Percentiles rank a stretch among this genome's conserved stretches.
These are phyloP conservation scores for Pythium phragmitis DNA, from an alignment of 352 stramenopile genomes.

Conservation along the genomic window DNA sequence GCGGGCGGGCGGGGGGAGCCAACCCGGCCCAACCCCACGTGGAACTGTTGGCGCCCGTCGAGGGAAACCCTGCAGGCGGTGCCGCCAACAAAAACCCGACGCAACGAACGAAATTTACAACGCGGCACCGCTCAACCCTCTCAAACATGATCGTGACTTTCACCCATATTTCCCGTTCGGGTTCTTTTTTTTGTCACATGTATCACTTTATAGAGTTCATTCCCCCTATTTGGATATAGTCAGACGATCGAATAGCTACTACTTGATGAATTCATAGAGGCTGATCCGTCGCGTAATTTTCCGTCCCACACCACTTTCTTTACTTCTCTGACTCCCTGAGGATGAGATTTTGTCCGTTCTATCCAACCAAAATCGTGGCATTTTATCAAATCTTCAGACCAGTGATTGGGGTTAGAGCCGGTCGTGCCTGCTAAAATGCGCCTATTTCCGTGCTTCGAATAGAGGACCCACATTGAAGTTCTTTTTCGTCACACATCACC, in stretches of 20 bases:
- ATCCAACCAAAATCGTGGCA: neutral
- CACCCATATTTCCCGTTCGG: neutral
- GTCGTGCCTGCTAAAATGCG: neutral
- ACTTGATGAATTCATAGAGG: slow-evolving; percentile 4
- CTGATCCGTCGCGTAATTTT: slow-evolving; percentile 8
- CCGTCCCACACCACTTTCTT: slow-evolving; percentile 10
- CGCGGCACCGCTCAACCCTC: slow-evolving; percentile 16
- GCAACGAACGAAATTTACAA: slow-evolving; percentile 12
- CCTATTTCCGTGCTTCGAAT: slow-evolving; percentile 8
- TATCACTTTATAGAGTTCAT: slow-evolving; percentile 8
- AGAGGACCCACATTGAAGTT: slow-evolving; percentile 29
- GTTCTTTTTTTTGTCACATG: slow-evolving; percentile 17
- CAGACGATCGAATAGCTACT: neutral
- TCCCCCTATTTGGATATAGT: neutral
- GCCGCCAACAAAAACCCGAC: slow-evolving; percentile 1
- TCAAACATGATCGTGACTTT: slow-evolving; percentile 8
- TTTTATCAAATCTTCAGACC: slow-evolving; percentile 17
- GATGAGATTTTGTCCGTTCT: neutral
- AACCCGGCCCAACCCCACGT: neutral
- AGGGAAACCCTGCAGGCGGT: slow-evolving; percentile 11
- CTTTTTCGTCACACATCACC: slow-evolving; percentile 9
- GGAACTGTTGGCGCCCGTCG: slow-evolving; percentile 13
- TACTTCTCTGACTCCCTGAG: slow-evolving; percentile 26
- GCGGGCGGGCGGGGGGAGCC: no score
- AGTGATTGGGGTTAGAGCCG: neutral